phyloP scores from a whole-genome alignment of 306 rosid genomes.

The Quercus agrifolia region DNA sequence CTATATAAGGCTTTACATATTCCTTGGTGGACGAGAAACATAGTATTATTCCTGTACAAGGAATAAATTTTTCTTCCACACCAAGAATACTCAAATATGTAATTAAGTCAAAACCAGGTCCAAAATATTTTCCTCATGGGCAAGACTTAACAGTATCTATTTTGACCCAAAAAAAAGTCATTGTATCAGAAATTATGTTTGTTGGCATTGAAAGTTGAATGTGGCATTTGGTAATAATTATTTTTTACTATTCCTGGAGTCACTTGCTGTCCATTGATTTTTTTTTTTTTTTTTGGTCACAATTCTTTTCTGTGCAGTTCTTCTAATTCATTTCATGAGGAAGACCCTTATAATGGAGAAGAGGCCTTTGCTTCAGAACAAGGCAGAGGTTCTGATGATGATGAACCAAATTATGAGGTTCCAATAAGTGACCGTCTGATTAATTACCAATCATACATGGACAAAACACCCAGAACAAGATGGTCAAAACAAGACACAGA shows the following conservation, averaged over 20 bases:
- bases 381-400: constrained; percentile 49
- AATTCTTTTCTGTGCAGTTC: constrained; percentile 43
- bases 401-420: constrained; percentile 33
- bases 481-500: constrained; percentile 85
- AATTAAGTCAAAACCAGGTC: too few species aligned
- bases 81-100: too few species aligned
- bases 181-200: background rate
- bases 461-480: constrained; percentile 61
- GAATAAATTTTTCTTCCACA: too few species aligned
- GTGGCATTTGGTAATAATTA: background rate
- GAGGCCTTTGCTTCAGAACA: constrained; percentile 48
- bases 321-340: constrained; percentile 30
- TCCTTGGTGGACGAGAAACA: too few species aligned
- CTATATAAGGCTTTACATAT: too few species aligned
- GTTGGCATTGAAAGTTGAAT: background rate
- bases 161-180: too few species aligned
- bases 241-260: constrained; percentile 10
- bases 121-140: too few species aligned
- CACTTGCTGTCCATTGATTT: background rate
- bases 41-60: too few species aligned
- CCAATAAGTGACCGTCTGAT: constrained; percentile 29
- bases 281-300: constrained; percentile 9
- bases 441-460: constrained; percentile 78
- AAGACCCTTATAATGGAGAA: constrained; percentile 38
- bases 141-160: too few species aligned